These are phyloP conservation scores for Citrus glauca DNA, from an alignment of 345 rosid genomes.

Conservation along the genomic window DNA sequence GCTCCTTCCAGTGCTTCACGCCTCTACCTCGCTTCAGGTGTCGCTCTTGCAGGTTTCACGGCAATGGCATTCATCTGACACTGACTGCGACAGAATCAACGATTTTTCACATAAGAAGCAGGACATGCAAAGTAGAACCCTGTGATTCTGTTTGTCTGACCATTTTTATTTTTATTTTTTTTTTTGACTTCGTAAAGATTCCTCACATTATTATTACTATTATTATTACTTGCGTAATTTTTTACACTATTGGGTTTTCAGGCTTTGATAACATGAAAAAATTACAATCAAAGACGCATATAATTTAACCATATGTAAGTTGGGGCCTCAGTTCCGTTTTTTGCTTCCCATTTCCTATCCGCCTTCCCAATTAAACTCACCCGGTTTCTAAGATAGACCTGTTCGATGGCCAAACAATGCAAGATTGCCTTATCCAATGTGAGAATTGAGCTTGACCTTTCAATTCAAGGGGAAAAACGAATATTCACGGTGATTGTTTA, in stretches of 20 bases:
- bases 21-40: conserved; percentile 9
- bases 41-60: conserved; percentile 15
- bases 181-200: background rate
- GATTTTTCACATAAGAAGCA: no score
- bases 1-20: conserved; percentile 25
- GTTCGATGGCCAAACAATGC: background rate
- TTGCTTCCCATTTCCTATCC: background rate
- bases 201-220: background rate
- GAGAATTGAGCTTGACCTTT: background rate
- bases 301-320: no score
- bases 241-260: background rate
- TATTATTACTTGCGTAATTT: background rate
- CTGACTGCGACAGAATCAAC: no score
- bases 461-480: background rate
- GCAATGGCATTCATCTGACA: conserved; percentile 14
- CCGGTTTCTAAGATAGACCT: no score
- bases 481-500: rapidly evolving
- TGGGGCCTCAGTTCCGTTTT: no score
- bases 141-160: background rate
- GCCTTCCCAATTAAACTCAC: no score
- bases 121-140: background rate
- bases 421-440: background rate
- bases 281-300: background rate
- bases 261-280: background rate
- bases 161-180: no score